phyloP scores from a whole-genome alignment of 495 filamentous ascomycete genomes.

The Rusavskia elegans region DNA sequence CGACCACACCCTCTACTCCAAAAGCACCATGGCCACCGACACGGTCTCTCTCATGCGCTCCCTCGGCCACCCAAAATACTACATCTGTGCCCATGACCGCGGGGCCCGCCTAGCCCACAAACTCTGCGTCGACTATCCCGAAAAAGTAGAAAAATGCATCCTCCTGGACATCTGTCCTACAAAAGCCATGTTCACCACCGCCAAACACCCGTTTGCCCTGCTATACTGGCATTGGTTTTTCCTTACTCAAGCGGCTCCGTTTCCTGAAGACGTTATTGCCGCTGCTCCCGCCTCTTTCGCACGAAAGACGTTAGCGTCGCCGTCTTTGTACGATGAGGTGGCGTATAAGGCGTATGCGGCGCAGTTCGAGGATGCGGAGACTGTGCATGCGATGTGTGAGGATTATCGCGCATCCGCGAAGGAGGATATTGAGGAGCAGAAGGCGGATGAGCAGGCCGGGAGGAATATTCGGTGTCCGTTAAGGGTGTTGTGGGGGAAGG shows the following conservation, averaged over 20 bases:
- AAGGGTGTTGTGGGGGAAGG: slow-evolving; percentile 20
- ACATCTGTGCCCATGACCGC: slow-evolving; percentile 23
- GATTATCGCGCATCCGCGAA: slow-evolving; percentile 25
- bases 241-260: slow-evolving; percentile 20
- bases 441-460: slow-evolving; percentile 15
- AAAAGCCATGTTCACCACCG: slow-evolving; percentile 20
- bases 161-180: slow-evolving; percentile 26
- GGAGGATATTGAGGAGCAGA: slow-evolving; percentile 22
- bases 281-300: slow-evolving; percentile 11
- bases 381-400: slow-evolving; percentile 24
- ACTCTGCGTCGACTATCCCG: slow-evolving; percentile 21
- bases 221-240: slow-evolving; percentile 31
- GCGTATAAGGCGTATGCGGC: slow-evolving; percentile 15
- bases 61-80: slow-evolving; percentile 15
- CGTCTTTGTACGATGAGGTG: slow-evolving; percentile 9
- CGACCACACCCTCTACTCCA: slow-evolving; percentile 15
- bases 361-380: slow-evolving; percentile 13
- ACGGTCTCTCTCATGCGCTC: slow-evolving; percentile 18
- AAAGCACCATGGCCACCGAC: slow-evolving; percentile 22
- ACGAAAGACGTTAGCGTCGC: not conserved
- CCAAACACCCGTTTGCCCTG: slow-evolving; percentile 17
- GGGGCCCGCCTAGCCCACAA: slow-evolving; percentile 25
- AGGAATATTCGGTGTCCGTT: slow-evolving; percentile 21
- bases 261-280: slow-evolving; percentile 21
- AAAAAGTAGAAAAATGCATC: slow-evolving; percentile 15